Evolutionary conservation across 2,329 filamentous ascomycete species (phyloP).

Genomic region (Pyricularia grisea): DNA sequence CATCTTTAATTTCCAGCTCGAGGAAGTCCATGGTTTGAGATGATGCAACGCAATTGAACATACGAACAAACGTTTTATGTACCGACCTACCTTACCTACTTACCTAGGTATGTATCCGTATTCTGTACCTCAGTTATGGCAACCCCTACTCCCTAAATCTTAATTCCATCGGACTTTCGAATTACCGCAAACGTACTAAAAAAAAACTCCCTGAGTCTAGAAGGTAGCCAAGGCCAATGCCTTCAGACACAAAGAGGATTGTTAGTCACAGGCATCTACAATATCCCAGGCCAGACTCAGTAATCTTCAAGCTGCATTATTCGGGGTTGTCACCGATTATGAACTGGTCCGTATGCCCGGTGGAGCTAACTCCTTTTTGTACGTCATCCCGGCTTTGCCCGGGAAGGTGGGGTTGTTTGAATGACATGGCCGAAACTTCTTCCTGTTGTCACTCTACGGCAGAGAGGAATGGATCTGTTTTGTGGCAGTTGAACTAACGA

Average conservation of each 20-base stretch:
- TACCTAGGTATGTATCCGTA: too few species aligned
- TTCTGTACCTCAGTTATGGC: too few species aligned
- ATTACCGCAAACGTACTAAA: too few species aligned
- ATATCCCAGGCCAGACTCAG: background rate
- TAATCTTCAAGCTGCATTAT: background rate
- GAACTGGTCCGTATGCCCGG: background rate
- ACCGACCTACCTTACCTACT: too few species aligned
- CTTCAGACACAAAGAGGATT: background rate
- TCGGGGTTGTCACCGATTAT: background rate
- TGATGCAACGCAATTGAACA: background rate
- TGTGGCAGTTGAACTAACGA: background rate
- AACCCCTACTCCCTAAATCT: too few species aligned
- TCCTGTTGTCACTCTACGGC: background rate
- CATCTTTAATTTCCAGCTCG: background rate
- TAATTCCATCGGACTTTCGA: too few species aligned
- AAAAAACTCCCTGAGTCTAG: too few species aligned
- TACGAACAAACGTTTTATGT: background rate
- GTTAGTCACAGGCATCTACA: background rate
- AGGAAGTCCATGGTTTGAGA: background rate
- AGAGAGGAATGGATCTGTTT: background rate
- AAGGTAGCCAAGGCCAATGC: too few species aligned
- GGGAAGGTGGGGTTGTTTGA: background rate
- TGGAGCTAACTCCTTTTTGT: background rate
- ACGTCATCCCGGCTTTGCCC: background rate
- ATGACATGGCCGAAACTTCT: background rate